A percentile compares a stretch with the other conserved stretches of the same genome.
phyloP scores from a whole-genome alignment of 192 early-diverging fungal genomes.

The Backusella tarrabulga region DNA sequence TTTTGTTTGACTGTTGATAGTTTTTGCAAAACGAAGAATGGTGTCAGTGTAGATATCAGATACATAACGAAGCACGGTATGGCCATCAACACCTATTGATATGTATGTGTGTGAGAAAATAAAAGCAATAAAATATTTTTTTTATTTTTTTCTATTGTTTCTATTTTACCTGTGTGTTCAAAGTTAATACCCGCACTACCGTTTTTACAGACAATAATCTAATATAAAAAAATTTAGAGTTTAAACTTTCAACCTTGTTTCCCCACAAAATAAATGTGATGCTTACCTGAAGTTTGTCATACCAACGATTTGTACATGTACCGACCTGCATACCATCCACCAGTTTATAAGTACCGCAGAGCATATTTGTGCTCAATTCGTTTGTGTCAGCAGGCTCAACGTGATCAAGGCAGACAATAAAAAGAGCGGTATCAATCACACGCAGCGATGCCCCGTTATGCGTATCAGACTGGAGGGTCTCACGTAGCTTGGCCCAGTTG shows the following conservation, averaged over 20 bases:
- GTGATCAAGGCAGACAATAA: conserved; percentile 78
- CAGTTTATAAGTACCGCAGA: conserved; percentile 47
- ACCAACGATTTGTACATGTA: conserved; percentile 78
- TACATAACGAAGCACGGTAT: conserved; percentile 46
- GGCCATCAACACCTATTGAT: conserved; percentile 43
- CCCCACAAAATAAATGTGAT: conserved; percentile 1
- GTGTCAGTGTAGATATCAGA: conserved; percentile 51
- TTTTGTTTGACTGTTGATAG: conserved; percentile 41
- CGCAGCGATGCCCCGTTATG: conserved; percentile 57
- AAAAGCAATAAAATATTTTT: neutral
- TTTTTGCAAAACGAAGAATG: conserved; percentile 44
- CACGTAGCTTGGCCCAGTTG: conserved; percentile 66
- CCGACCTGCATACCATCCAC: conserved; percentile 41
- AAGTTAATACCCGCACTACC: conserved; percentile 86
- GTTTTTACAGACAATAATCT: conserved; percentile 70
- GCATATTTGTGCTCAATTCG: conserved; percentile 45
- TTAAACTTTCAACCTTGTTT: conserved; percentile 1
- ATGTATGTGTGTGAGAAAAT: neutral
- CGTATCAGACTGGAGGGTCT: conserved; percentile 46
- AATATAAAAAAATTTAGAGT: neutral
- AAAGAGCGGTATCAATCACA: conserved; percentile 68
- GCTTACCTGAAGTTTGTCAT: conserved; percentile 63
- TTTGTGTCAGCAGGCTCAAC: conserved; percentile 36
- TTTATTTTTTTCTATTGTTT: conserved; percentile 15
- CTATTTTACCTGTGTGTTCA: conserved; percentile 66